Evolutionary conservation across 495 filamentous ascomycete genomes (phyloP), one percentile per base, ranked within the genome.

Genomic region (Penicillium canescens): DNA sequence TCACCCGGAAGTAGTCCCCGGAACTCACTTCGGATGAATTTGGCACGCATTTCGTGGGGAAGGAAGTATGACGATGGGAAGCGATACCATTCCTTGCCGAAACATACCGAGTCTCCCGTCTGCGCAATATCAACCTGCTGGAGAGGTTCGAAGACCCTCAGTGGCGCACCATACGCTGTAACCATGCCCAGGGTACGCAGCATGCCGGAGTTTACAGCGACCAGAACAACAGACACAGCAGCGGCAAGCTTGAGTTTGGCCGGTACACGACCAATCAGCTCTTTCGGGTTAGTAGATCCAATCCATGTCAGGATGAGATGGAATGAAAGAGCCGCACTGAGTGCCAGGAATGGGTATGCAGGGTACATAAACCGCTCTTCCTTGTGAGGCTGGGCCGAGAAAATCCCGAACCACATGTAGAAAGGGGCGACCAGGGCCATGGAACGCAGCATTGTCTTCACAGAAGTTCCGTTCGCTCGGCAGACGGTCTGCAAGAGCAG

Each of bases 321-420:
- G 43, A 94, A 75, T 2, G 91, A 75, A 45, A 96, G 73, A n/a
- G 92, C 90, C 11, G 93, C 93, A 71, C 94, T 94, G 23, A 98
- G 78, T n/a, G 88, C 91, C 21, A 99, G 78, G 46, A 91, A 87
- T 8, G 95, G 94, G 67, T 99, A 99, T 20, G 86, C 87, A 0
- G 93, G 93, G 68, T 96, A 98, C 92, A 99, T 98, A 75, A 99
- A 99, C 7, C 95, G 79, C 65, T 99, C 95, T 69, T 99, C 95
- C 62, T 99, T 99, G 78, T 99, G 95, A 16, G 94, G 86, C 65
- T 98, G 94, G 9, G 86, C 65, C 3, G 90, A 90, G 72, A 99
- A 97, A 49, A 98, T 93, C 6, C 69, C 83, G 21, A 98, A 81
- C 95, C 95, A 99, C 67, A 96, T 80, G 67, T 97, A 98, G 71